Evolutionary conservation across 495 filamentous ascomycete species (phyloP), one percentile per base, ranked within the genome.

Genomic region (Aspergillus panamensis): DNA sequence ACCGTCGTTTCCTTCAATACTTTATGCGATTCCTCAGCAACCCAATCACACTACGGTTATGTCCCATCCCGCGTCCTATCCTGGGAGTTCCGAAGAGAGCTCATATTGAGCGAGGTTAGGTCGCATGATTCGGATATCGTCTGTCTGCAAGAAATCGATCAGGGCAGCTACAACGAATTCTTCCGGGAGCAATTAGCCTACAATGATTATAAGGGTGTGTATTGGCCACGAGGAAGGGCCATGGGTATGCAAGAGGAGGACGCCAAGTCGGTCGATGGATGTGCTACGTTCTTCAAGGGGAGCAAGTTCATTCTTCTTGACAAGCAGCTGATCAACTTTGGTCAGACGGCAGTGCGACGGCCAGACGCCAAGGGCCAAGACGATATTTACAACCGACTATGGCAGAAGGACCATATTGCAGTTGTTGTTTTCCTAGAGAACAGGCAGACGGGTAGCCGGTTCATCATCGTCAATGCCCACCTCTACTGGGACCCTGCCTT

Each of bases 391-490:
- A 97, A 98, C 68, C 87, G 94, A 12, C 85, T 97, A 16, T 97
- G 97, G 94, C 92, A 92, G 57, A 89, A 92, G 74, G 94, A 98
- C 74, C 90, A 97, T 66, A 96, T 98, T 63, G 93, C 88, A 12
- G 84, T 96, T 17, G 82, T 96, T 29, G 80, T 88, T 54, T 94
- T 98, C 73, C 80, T 97, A 50, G 95, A 97, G 70, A 96, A 96
- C 64, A 82, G 91, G 14, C 73, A 79, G 56, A 97, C 92, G 2
- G 94, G 94, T 2, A 83, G 89, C 1, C 85, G 95, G 14, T 77
- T 97, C 57, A 95, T 98, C 48, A 85, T 97, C 10, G 90, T 88
- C 29, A 97, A 97, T 64, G 88, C 90, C 3, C 94, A 98, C 74
- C 80, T 97, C 42, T 92, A 88, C 67, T 97, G 94, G 94, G 91